Conservation (phyloP, 2,329 filamentous ascomycete genomes). For the Fusarium mexicanum region DNA sequence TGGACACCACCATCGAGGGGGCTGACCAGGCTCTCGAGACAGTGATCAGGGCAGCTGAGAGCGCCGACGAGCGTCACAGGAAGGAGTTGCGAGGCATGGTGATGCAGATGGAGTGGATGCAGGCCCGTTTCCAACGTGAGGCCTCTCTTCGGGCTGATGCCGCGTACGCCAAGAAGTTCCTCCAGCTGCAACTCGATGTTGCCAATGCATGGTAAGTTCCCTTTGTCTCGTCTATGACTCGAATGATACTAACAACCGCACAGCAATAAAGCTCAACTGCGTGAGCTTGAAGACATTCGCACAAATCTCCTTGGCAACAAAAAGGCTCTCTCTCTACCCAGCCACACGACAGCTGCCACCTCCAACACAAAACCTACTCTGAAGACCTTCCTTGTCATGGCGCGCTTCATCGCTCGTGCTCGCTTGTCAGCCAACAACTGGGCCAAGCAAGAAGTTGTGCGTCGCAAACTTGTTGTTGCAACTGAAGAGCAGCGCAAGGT, state of each 20-base stretch:
- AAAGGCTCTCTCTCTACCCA: constrained; percentile 47
- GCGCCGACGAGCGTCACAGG: constrained; percentile 74
- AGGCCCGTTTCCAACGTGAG: constrained; percentile 82
- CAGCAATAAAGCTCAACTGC: constrained; percentile 92
- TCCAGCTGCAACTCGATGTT: constrained; percentile 81
- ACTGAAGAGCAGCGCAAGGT: constrained; percentile 58
- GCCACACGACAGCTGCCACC: constrained; percentile 28
- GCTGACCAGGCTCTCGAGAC: constrained; percentile 65
- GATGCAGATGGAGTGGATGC: constrained; percentile 91
- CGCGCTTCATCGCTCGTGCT: constrained; percentile 64
- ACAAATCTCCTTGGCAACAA: constrained; percentile 53
- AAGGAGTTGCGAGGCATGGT: constrained; percentile 83
- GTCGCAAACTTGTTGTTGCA: constrained; percentile 59
- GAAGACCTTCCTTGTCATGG: constrained; percentile 56
- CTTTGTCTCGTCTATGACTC: not conserved
- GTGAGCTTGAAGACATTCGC: constrained; percentile 83
- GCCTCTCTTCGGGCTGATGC: constrained; percentile 81
- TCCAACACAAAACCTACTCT: constrained; percentile 46
- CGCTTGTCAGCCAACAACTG: constrained; percentile 59
- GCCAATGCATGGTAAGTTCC: constrained; percentile 87
- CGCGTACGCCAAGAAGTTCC: constrained; percentile 86
- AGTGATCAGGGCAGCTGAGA: constrained; percentile 66
- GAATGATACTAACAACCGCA: constrained; percentile 25
- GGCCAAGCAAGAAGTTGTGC: constrained; percentile 61
- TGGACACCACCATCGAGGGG: constrained; percentile 48